Evolutionary conservation across 345 rosid genomes (phyloP).

Genomic region (Sisymbrium irio): DNA sequence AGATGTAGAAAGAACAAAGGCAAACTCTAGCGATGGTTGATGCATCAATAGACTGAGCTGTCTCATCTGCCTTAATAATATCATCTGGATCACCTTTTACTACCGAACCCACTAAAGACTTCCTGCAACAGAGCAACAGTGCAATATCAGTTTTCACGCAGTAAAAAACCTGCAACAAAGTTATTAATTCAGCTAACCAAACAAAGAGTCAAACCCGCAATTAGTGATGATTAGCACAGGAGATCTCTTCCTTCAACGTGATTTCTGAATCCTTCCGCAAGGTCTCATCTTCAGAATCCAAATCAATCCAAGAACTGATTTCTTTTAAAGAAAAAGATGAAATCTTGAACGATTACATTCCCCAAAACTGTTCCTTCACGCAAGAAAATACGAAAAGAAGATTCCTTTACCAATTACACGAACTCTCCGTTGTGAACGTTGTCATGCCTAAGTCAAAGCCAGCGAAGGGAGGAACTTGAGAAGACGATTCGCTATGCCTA

Average conservation of each 20-base stretch:
- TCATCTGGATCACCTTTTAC: no score
- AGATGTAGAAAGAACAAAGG: no score
- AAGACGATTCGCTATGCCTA: conserved; percentile 46
- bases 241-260: conserved; percentile 71
- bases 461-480: conserved; percentile 53
- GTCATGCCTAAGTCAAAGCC: conserved; percentile 60
- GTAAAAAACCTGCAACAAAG: no score
- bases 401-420: conserved; percentile 64
- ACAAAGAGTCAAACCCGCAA: conserved; percentile 43
- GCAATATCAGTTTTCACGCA: no score
- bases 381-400: background rate
- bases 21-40: no score
- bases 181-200: no score
- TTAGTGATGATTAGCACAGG: conserved; percentile 81
- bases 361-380: background rate
- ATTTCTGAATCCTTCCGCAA: conserved; percentile 70
- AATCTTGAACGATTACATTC: background rate
- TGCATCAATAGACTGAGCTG: no score
- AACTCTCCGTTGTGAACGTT: conserved; percentile 60
- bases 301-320: conserved; percentile 79
- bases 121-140: no score
- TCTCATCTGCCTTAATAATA: no score
- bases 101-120: no score
- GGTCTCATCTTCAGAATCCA: conserved; percentile 72
- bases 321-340: conserved; percentile 44